Evolutionary conservation across 75 land plant species (phyloP).

Genomic region (Pinus tabuliformis): DNA sequence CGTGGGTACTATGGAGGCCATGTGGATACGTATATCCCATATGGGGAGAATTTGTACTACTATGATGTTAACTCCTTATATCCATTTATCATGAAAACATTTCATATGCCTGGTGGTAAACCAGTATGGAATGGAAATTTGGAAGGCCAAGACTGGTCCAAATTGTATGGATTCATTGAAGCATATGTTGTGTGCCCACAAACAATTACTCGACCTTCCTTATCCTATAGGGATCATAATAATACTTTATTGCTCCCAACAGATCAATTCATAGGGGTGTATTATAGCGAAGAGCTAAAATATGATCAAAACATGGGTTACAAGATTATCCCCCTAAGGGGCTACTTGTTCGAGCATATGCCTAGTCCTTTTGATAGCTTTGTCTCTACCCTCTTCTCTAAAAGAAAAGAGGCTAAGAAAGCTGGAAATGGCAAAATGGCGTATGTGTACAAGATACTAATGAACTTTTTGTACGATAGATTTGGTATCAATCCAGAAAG

Average conservation of each 20-base stretch:
- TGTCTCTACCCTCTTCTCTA: neutral
- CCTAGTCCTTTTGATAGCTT: neutral
- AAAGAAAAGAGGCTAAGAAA: conserved; percentile 2
- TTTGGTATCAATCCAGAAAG: too few species aligned
- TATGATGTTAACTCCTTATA: conserved; percentile 11
- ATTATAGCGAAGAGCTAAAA: neutral
- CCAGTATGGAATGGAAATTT: conserved; percentile 8
- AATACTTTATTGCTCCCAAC: conserved; percentile 3
- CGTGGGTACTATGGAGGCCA: conserved; percentile 6
- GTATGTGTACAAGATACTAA: conserved; percentile 2
- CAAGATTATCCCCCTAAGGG: conserved; percentile 1
- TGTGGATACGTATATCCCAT: neutral
- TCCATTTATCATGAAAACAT: neutral
- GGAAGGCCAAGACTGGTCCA: neutral
- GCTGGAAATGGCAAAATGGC: neutral
- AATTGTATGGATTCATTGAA: conserved; percentile 8
- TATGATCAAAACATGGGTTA: neutral
- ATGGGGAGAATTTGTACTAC: neutral
- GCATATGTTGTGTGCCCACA: conserved; percentile 8
- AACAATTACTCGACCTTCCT: neutral
- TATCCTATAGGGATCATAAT: conserved; percentile 5
- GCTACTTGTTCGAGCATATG: conserved; percentile 1
- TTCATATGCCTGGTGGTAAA: conserved; percentile 5
- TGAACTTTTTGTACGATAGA: too few species aligned
- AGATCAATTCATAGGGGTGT: neutral